A percentile compares a stretch with the other conserved stretches of the same genome.
Conservation (phyloP, 257 asterid species). For the Capsicum pubescens region DNA sequence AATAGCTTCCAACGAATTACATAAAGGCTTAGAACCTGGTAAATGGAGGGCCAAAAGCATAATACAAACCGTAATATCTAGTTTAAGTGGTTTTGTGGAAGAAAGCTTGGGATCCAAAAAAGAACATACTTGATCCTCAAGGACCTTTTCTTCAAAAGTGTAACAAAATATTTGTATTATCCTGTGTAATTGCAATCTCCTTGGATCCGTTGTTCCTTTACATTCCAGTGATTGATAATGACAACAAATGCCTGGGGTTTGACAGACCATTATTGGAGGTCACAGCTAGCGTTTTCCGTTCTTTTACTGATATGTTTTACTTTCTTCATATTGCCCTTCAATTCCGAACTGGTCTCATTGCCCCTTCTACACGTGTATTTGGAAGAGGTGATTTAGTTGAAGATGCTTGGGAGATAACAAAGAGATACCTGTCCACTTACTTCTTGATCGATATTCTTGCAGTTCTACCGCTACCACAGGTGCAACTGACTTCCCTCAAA, state of each 20-base stretch:
- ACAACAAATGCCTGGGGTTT: constrained; percentile 77
- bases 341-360: constrained; percentile 92
- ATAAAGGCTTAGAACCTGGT: constrained; percentile 59
- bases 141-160: constrained; percentile 91
- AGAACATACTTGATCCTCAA: constrained; percentile 86
- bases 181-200: constrained; percentile 87
- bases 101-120: constrained; percentile 56
- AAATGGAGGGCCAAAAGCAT: constrained; percentile 61
- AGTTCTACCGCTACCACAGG: constrained; percentile 98
- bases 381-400: constrained; percentile 98
- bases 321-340: constrained; percentile 86
- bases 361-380: constrained; percentile 93
- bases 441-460: constrained; percentile 90
- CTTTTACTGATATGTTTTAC: constrained; percentile 87
- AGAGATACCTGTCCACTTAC: constrained; percentile 82
- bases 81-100: constrained; percentile 48
- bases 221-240: constrained; percentile 71
- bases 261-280: constrained; percentile 71
- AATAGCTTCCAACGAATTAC: constrained; percentile 56
- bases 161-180: constrained; percentile 89
- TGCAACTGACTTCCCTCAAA: constrained; percentile 35
- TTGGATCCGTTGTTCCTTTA: constrained; percentile 95
- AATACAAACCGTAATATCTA: constrained; percentile 62
- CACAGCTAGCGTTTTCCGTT: constrained; percentile 77
- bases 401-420: constrained; percentile 91